Evolutionary conservation across 106 monocot species (phyloP), one percentile per base, ranked within the genome.

Genomic region (Apostasia ramifera): DNA sequence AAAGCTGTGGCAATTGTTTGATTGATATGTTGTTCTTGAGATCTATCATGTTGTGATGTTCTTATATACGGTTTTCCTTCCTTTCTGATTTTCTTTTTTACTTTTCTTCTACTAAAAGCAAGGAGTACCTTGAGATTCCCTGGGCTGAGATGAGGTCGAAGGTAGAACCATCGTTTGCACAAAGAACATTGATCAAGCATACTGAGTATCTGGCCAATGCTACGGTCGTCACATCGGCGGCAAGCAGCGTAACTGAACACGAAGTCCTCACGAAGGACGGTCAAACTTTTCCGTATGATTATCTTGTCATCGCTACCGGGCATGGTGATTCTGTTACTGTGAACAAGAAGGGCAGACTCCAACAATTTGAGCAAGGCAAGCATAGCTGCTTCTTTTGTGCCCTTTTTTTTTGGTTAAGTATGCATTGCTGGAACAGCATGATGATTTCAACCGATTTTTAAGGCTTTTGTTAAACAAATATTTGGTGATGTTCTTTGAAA

Each of bases 81-180:
- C 37, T 42, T 53, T 71, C 46, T 45, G 13, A 56, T 15, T 47
- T 64, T 40, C 12, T 38, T 10, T 48, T 50, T 41, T 69, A 40
- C 14, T 61, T 56, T 71, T 43, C 6, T 2, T 7, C 38, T 1
- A 52, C 38, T 39, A 39, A 44, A 59, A 89, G 88, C 65, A 89
- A 89, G 68, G 88, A 89, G 46, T 89, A 89, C 59, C 78, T 89
- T 69, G 88, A 89, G 77, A 89, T 89, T 38, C 74, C 88, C 54
- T 89, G 88, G 88, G 88, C 88, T 42, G 66, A 67, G 26, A 44
- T 82, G 74, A 78, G 82, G 61, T 65, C 73, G 14, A 82, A 55
- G 73, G 82, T 82, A 7, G 82, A 78, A 49, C 82, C 82, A 52
- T 70, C 78, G 11, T 53, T 82, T 61, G 63, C 78, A 26, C 74